Evolutionary conservation across 78 protist species (phyloP).

Genomic region (Chrysochromulina parva): DNA sequence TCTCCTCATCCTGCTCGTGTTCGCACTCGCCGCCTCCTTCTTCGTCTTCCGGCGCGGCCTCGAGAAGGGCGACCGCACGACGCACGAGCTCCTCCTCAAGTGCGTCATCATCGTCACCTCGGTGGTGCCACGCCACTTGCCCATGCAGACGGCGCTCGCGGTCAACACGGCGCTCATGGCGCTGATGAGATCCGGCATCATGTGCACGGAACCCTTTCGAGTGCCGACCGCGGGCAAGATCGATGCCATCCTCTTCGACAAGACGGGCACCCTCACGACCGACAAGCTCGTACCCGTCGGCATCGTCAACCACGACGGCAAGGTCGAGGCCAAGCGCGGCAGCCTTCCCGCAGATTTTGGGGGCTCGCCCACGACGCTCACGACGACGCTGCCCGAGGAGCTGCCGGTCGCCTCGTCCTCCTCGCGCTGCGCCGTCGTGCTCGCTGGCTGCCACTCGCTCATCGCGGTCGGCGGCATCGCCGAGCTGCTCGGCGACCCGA

Average conservation of each 20-base stretch:
- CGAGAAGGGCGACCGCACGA: conserved; percentile 21
- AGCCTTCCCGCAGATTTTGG: background rate
- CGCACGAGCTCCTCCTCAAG: conserved; percentile 43
- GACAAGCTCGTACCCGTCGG: conserved; percentile 30
- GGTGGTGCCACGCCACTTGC: conserved; percentile 46
- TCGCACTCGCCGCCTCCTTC: conserved; percentile 66
- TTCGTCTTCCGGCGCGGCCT: conserved; percentile 72
- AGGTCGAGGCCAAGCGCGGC: background rate
- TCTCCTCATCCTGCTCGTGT: conserved; percentile 42
- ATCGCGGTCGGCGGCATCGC: background rate
- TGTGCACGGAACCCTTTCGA: conserved; percentile 99
- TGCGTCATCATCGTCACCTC: conserved; percentile 58
- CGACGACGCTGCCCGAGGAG: background rate
- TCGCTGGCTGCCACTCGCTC: conserved; percentile 47
- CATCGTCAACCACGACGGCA: background rate
- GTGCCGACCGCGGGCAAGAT: conserved; percentile 96
- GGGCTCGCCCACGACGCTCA: too few relatives aligned
- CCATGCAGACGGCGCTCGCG: conserved; percentile 49
- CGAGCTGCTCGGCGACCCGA: conserved; percentile 39
- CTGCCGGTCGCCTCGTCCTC: background rate
- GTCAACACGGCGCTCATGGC: conserved; percentile 46
- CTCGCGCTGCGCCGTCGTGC: background rate
- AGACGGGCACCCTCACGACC: conserved; percentile 56
- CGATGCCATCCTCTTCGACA: conserved; percentile 37
- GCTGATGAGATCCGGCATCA: conserved; percentile 63